Conservation (phyloP, 345 rosid species). For the Eucalyptus leucophloia region DNA sequence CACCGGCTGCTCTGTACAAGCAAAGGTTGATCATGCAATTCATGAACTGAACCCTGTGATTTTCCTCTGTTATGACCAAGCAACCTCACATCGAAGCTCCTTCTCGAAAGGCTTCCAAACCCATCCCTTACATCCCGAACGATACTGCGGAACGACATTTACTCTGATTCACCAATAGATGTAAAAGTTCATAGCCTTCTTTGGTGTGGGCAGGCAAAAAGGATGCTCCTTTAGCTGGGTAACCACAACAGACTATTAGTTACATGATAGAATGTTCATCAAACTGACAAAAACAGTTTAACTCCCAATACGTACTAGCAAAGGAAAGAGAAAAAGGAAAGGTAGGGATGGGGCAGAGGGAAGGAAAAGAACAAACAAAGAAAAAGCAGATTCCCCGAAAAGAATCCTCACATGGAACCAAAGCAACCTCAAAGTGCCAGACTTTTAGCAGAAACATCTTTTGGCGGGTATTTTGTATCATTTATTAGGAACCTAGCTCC, state of each 20-base stretch:
- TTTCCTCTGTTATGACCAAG: conserved; percentile 52
- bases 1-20: conserved; percentile 64
- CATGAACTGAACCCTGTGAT: conserved; percentile 70
- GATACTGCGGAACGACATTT: conserved; percentile 91
- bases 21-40: conserved; percentile 50
- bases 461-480: conserved; percentile 15
- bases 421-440: conserved; percentile 32
- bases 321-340: conserved; percentile 17
- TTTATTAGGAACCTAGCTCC: conserved; percentile 4
- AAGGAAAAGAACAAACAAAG: conserved; percentile 25
- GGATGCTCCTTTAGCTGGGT: not conserved
- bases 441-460: conserved; percentile 39
- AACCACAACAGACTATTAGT: not conserved
- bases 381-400: conserved; percentile 30
- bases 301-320: not conserved
- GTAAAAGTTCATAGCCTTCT: not conserved
- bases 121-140: conserved; percentile 93
- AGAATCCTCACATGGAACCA: conserved; percentile 45
- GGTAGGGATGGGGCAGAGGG: conserved; percentile 12
- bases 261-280: conserved; percentile 6
- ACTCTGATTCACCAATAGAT: not conserved
- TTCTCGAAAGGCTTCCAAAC: conserved; percentile 82
- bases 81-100: conserved; percentile 82
- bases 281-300: not conserved
- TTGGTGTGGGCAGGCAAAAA: conserved; percentile 7